Base-by-base conservation (phyloP, 2,329 filamentous ascomycete species). In the Neopestalotiopsis rosae region DNA sequence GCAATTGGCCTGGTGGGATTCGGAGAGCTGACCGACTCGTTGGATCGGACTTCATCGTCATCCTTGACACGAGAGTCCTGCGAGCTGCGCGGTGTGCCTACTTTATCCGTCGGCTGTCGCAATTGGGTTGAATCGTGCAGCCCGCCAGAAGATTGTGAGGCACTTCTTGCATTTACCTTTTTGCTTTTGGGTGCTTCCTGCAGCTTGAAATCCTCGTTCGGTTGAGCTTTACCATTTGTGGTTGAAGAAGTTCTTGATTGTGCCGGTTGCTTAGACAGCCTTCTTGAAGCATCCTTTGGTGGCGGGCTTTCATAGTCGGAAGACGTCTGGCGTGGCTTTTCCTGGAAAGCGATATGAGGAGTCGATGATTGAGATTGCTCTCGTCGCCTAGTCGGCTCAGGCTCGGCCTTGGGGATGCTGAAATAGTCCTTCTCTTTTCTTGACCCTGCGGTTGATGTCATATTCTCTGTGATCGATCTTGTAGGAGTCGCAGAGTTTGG, bases 331-430 rank as follows among this genome's bases (percentile, higher is more conserved):
- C 92, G 88, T 1, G 89, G 89, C 80, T 95, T 96, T 75, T 97
- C 94, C 78, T 97, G 94, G 78, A 94, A 97, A 28, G 94, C 92
- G 74, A 97, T 97, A 76, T 97, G 94, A n/a, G 94, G 94, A 17
- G 93, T 94, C 2, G 90, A 88, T 69, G 83, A 79, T 67, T 84
- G 82, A 1, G 86, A 87, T 58, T 87, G 86, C 17, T 75, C 76
- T 62, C 84, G 85, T 73, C 81, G 86, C 65, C 88, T 84, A 10
- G 34, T 38, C 3, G 79, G 72, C 17, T 81, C 72, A 2, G 77
- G 69, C 28, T 79, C 73, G n/a, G 80, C 76, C 76, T 84, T 86
- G 42, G 81, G 71, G 5, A 81, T 74, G 65, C 79, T 82, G 75
- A 91, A 91, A 72, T 91, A 91, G 72, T 92, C 90, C 71, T 84